A percentile compares a stretch with the other conserved stretches of the same genome.
Evolutionary conservation across 2,329 filamentous ascomycete genomes (phyloP).

Genomic region (Aspergillus eucalypticola): DNA sequence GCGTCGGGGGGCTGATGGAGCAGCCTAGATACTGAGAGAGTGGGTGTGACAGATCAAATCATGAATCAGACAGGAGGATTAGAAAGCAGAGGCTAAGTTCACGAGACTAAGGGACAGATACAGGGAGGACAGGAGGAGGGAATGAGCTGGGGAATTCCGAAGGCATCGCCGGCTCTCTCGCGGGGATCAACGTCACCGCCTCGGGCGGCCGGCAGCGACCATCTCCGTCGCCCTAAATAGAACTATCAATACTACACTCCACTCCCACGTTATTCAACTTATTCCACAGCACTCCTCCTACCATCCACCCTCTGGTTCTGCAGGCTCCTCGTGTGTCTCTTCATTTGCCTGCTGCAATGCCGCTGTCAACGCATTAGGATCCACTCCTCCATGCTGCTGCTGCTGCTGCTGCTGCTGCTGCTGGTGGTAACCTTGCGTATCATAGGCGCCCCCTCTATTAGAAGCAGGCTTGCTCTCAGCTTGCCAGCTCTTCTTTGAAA

Average conservation of each 20-base stretch:
- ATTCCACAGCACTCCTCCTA: background rate
- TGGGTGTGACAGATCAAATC: background rate
- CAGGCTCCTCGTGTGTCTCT: too few relatives aligned
- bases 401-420: background rate
- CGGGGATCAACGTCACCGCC: conserved; percentile 12
- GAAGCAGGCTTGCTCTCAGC: background rate
- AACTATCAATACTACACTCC: background rate
- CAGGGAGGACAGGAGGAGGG: background rate
- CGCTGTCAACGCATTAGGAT: background rate
- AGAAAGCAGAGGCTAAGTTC: background rate
- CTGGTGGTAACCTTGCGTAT: background rate
- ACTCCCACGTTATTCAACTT: background rate
- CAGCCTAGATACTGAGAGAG: conserved; percentile 18
- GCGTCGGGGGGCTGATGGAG: conserved; percentile 29
- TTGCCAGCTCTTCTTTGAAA: background rate
- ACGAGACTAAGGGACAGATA: background rate
- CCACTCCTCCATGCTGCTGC: background rate
- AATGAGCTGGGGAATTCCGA: background rate
- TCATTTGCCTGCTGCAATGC: background rate
- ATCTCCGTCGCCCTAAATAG: background rate
- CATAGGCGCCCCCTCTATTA: background rate
- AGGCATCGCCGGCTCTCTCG: conserved; percentile 4
- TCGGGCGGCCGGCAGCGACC: conserved; percentile 3
- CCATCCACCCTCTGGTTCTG: background rate
- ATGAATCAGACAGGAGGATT: background rate